Percentiles rank a stretch among this genome's conserved stretches.
These are phyloP conservation scores for Suillus spraguei DNA, from an alignment of 768 basidiomycete species.

Conservation along the genomic window DNA sequence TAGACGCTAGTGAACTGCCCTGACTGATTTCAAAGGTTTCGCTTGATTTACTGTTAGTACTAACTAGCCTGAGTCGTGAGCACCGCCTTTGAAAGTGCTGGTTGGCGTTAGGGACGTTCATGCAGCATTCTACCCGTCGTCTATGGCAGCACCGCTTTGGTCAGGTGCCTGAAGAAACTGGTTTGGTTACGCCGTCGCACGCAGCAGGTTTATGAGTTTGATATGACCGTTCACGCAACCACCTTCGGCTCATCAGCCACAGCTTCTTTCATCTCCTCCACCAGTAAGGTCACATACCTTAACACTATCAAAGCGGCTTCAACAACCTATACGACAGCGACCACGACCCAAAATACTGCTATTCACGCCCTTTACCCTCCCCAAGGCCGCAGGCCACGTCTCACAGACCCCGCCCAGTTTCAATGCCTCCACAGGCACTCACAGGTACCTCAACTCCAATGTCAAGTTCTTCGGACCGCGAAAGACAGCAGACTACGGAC, in stretches of 20 bases:
- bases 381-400: conserved; percentile 26
- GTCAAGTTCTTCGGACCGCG: conserved; percentile 34
- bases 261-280: conserved; percentile 21
- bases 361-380: conserved; percentile 36
- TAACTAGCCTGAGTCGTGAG: conserved; percentile 11
- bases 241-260: conserved; percentile 31
- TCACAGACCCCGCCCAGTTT: conserved; percentile 61
- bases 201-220: conserved; percentile 68
- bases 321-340: conserved; percentile 16
- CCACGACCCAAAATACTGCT: conserved; percentile 29
- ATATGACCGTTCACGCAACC: conserved; percentile 45
- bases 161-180: conserved; percentile 53
- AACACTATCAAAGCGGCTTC: conserved; percentile 9
- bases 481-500: conserved; percentile 30
- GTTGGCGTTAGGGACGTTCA: conserved; percentile 22
- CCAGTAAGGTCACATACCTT: conserved; percentile 14
- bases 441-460: conserved; percentile 31
- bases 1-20: background rate
- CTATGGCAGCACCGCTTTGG: conserved; percentile 49
- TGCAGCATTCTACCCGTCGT: conserved; percentile 48
- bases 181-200: conserved; percentile 49
- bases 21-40: conserved; percentile 12
- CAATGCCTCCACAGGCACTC: conserved; percentile 71
- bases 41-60: background rate
- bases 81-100: conserved; percentile 25